Evolutionary conservation across 306 rosid species (phyloP).

Genomic region (Quercus rubra): DNA sequence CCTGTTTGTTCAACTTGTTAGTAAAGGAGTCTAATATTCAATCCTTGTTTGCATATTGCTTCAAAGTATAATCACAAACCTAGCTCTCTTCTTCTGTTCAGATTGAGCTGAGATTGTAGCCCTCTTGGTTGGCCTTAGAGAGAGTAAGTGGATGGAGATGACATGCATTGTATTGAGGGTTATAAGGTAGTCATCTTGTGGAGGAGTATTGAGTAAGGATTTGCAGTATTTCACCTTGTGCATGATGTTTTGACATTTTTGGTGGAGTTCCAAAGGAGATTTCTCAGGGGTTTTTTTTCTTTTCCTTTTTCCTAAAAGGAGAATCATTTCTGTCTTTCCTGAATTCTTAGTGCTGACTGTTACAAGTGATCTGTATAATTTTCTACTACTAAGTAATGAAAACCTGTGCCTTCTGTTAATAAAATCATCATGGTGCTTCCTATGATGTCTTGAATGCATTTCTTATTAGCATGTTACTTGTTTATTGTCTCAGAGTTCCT

Average conservation of each 20-base stretch:
- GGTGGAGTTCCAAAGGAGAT: not conserved
- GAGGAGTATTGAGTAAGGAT: not conserved
- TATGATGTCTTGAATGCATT: not conserved
- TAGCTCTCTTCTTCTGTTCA: too few species aligned
- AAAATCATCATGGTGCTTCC: constrained; percentile 2
- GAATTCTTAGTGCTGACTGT: not conserved
- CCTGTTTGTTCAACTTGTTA: too few species aligned
- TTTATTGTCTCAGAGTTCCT: constrained; percentile 43
- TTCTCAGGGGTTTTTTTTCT: not conserved
- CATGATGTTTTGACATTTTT: not conserved
- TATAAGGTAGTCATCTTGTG: not conserved
- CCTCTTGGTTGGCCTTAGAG: too few species aligned
- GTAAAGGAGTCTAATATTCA: too few species aligned
- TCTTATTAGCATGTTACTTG: constrained; percentile 1
- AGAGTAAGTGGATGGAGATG: not conserved
- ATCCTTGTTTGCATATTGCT: too few species aligned
- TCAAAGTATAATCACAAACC: too few species aligned
- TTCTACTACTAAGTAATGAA: not conserved
- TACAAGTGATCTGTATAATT: not conserved
- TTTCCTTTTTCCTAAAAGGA: not conserved
- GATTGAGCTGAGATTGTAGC: too few species aligned
- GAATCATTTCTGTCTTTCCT: not conserved
- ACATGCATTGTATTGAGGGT: not conserved
- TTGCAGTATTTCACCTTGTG: not conserved
- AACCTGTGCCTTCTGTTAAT: not conserved